A percentile compares a stretch with the other conserved stretches of the same genome.
These are phyloP conservation scores for Colletotrichum paranaense DNA, from an alignment of 2,329 filamentous ascomycete species.

Conservation along the genomic window DNA sequence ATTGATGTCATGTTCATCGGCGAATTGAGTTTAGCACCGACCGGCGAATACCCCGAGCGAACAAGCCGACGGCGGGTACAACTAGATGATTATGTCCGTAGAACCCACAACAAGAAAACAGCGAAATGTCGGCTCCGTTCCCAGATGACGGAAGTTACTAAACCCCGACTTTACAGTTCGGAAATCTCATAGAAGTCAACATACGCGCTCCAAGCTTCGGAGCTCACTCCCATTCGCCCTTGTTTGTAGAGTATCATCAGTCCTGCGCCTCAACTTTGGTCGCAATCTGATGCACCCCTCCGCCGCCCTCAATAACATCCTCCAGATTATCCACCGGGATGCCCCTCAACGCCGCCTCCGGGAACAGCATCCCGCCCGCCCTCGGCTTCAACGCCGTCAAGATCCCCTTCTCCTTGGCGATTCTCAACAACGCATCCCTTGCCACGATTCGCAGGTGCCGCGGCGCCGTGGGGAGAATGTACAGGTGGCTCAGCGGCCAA, in stretches of 20 bases:
- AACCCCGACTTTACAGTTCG: no score
- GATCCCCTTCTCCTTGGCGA: slow-evolving; percentile 51
- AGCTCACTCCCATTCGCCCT: no score
- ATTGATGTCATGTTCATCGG: background rate
- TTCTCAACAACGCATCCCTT: slow-evolving; percentile 42
- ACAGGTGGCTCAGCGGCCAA: slow-evolving; percentile 50
- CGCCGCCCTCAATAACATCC: background rate
- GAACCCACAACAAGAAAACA: background rate
- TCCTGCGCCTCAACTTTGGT: background rate
- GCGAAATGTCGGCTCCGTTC: no score
- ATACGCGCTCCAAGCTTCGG: no score
- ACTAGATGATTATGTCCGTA: no score
- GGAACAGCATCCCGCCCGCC: background rate
- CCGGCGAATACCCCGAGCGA: background rate
- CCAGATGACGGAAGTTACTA: no score
- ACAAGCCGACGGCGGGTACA: background rate
- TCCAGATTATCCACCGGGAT: slow-evolving; percentile 11
- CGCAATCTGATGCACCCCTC: background rate
- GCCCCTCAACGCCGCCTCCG: slow-evolving; percentile 9
- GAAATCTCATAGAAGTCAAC: no score
- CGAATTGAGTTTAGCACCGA: background rate
- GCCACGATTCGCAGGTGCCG: slow-evolving; percentile 44
- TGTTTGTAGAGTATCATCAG: background rate
- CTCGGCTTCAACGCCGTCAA: slow-evolving; percentile 45
- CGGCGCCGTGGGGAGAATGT: slow-evolving; percentile 42